Base-by-base conservation (phyloP, 345 rosid genomes). In the Physaria fendleri region DNA sequence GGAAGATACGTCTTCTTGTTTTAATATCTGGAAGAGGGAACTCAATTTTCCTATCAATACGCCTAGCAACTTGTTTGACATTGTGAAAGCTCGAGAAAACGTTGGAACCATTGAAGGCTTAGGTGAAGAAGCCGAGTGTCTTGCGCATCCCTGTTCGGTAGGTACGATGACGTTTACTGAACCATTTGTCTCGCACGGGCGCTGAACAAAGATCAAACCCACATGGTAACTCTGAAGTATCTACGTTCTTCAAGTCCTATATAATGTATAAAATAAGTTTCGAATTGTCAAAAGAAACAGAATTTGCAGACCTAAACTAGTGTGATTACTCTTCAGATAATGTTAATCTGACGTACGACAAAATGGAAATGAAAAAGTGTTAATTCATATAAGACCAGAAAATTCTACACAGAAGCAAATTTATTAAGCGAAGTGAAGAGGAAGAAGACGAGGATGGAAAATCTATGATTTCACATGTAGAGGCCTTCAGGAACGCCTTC, bases 401-500 rank as follows among this genome's bases (percentile, higher is more conserved):
- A 53, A 62, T 38, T 32, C 68, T 62, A 69, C 16, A 45, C 32
- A 54, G 63, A 68, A 61, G 51, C 44, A 69, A 62, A 61, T 43
- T 23, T 4, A 21, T 28, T 2, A 42, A 45, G 9, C 14, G 54
- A 38, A 46, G 43, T 44, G 15, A 15, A 10, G 56, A 20, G 52
- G 56, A 27, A 37, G 37, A 58, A 52, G 28, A 2, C 4, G 18
- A 49, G 1, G 38, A 47, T 5, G 62, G 45, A 9, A 17, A 41
- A 42, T 54, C n/a, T 30, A 39, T 27, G 13, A 18, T 45, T 47
- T 82, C 78, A 90, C 95, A 94, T 84, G 64, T 90, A 94, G 29
- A 94, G 90, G 34, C 97, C 99, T 79, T 94, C 99, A 3, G 97
- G 99, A 16, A 94, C 96, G 37, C 99, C 99, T 78, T 94, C 99